Evolutionary conservation across 2,329 filamentous ascomycete genomes (phyloP).

Genomic region (Colletotrichum orbiculare): DNA sequence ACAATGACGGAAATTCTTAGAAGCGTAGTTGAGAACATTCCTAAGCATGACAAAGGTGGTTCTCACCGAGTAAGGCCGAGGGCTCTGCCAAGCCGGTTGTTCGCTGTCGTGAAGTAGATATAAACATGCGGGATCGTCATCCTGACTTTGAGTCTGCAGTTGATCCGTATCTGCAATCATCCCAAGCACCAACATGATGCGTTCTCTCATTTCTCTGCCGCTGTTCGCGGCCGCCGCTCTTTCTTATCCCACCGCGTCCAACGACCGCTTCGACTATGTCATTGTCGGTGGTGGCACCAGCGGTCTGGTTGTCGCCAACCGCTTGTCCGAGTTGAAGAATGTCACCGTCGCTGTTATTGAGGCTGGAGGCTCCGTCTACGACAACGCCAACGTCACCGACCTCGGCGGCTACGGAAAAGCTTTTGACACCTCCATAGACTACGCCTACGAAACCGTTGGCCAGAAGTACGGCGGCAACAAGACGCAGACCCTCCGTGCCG

Average conservation of each 20-base stretch:
- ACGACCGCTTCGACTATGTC: constrained; percentile 47
- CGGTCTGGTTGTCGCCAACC: constrained; percentile 51
- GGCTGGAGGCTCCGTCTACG: constrained; percentile 48
- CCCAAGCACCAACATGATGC: too few species aligned
- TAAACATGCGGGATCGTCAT: too few species aligned
- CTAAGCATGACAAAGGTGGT: too few species aligned
- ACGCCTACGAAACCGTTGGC: constrained; percentile 47
- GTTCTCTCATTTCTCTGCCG: too few species aligned
- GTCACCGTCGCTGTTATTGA: constrained; percentile 51
- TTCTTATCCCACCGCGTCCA: constrained; percentile 4
- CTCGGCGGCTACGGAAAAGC: constrained; percentile 41
- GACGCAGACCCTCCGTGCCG: constrained; percentile 47
- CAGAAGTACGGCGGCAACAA: constrained; percentile 47
- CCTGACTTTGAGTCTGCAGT: too few species aligned
- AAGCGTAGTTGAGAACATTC: too few species aligned
- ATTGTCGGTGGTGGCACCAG: constrained; percentile 51
- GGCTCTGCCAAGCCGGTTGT: too few species aligned
- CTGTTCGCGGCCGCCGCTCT: constrained; percentile 3
- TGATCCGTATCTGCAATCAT: too few species aligned
- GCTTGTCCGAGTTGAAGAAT: constrained; percentile 47
- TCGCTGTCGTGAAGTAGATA: too few species aligned
- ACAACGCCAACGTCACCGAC: constrained; percentile 48
- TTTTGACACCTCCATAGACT: constrained; percentile 46
- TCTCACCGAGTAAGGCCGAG: too few species aligned
- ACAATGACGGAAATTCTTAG: too few species aligned